phyloP scores from a whole-genome alignment of 495 filamentous ascomycete species.

The Hapsidospora chrysogenum region DNA sequence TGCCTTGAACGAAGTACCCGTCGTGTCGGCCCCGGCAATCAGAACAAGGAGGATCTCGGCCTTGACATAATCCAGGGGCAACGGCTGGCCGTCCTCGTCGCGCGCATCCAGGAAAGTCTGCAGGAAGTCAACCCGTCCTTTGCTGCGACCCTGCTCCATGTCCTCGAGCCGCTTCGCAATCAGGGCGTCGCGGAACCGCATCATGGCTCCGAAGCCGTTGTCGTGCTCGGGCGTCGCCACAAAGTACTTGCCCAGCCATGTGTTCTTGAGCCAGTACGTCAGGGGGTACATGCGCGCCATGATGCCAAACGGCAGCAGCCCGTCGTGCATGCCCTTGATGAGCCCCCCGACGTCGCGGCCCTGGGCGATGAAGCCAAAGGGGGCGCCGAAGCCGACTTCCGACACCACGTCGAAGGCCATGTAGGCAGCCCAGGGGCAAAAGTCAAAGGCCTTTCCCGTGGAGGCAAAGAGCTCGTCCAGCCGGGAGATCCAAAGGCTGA shows the following conservation, averaged over 20 bases:
- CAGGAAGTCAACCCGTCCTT: neutral
- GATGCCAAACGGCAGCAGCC: neutral
- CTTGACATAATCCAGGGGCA: neutral
- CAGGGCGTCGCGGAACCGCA: constrained; percentile 4
- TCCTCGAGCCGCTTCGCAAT: constrained; percentile 12
- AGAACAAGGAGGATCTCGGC: constrained; percentile 3
- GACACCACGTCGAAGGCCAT: neutral
- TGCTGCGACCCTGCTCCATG: constrained; percentile 12
- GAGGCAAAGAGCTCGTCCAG: neutral
- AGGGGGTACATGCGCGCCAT: constrained; percentile 9
- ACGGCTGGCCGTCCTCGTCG: neutral
- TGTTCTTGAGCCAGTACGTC: constrained; percentile 9
- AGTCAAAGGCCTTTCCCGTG: neutral
- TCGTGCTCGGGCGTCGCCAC: constrained; percentile 8
- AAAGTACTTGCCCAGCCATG: constrained; percentile 8
- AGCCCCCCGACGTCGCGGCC: neutral
- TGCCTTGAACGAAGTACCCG: constrained; percentile 36
- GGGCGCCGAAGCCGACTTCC: neutral
- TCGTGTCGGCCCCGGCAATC: constrained; percentile 44
- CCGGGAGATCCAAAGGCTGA: neutral
- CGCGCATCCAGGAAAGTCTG: neutral
- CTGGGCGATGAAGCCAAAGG: constrained; percentile 1
- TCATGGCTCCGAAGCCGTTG: constrained; percentile 6
- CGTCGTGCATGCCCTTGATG: neutral
- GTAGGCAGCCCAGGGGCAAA: neutral